Evolutionary conservation across 768 basidiomycete genomes (phyloP).

Genomic region (Phaeotremella fagi): DNA sequence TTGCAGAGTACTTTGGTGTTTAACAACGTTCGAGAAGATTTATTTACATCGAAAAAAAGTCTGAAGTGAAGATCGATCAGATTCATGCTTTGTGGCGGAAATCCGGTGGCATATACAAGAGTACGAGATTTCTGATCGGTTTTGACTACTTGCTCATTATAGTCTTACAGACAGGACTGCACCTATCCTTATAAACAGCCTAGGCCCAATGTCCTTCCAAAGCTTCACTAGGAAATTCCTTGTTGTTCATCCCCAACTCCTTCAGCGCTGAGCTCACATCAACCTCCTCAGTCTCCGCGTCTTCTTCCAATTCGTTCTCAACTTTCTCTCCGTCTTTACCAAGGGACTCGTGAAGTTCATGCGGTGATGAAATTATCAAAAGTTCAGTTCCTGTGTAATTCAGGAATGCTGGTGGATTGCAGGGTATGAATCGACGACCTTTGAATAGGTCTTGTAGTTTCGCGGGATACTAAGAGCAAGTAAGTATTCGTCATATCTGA

Average conservation of each 20-base stretch:
- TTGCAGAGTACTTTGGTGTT: no score
- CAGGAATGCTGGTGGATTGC: slow-evolving; percentile 36
- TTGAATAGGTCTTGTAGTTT: slow-evolving; percentile 28
- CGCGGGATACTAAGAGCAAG: slow-evolving; percentile 25
- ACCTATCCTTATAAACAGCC: no score
- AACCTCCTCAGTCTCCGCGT: slow-evolving; percentile 24
- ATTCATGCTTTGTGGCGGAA: no score
- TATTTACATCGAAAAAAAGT: no score
- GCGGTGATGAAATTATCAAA: slow-evolving; percentile 37
- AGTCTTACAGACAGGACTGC: no score
- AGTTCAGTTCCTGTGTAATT: slow-evolving; percentile 35
- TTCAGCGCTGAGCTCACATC: slow-evolving; percentile 34
- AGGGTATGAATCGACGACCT: slow-evolving; percentile 31
- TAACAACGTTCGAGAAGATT: no score
- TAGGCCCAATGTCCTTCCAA: slow-evolving; percentile 41
- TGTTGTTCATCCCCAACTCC: slow-evolving; percentile 38
- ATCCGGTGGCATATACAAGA: no score
- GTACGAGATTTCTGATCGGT: no score
- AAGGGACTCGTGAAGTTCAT: slow-evolving; percentile 30
- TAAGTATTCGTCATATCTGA: not conserved
- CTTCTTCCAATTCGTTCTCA: slow-evolving; percentile 33
- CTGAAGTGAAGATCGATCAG: no score
- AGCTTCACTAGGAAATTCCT: slow-evolving; percentile 36
- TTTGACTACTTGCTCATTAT: no score
- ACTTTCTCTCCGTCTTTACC: slow-evolving; percentile 36